Percentiles rank a stretch among this genome's conserved stretches.
Conservation (phyloP, 225 moss, liverwort and hornwort species). For the Rhytidiadelphus loreus region DNA sequence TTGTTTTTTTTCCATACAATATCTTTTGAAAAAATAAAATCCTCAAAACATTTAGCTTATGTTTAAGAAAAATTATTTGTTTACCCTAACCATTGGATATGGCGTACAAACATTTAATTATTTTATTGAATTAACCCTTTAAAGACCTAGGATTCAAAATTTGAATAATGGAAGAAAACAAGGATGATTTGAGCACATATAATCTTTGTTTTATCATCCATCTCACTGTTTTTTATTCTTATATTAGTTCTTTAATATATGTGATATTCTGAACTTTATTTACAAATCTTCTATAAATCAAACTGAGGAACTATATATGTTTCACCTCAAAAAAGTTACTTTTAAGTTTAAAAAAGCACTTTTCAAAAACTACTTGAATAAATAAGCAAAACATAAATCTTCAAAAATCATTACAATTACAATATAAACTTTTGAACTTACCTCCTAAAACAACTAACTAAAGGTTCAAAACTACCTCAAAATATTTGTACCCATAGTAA, state of each 20-base stretch:
- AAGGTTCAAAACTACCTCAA: too few relatives aligned
- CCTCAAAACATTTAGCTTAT: background rate
- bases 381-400: background rate
- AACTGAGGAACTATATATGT: background rate
- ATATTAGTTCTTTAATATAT: background rate
- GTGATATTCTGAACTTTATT: fast-evolving
- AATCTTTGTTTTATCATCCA: background rate
- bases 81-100: fast-evolving
- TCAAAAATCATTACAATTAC: background rate
- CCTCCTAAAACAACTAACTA: background rate
- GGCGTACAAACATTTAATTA: background rate
- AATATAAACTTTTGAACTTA: background rate
- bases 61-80: background rate
- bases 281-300: background rate
- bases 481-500: background rate
- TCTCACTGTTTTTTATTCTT: background rate
- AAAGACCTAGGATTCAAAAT: background rate
- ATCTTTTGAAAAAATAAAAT: background rate
- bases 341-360: background rate
- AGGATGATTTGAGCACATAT: fast-evolving
- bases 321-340: fast-evolving
- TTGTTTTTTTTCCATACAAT: fast-evolving
- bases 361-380: background rate
- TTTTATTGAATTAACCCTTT: background rate
- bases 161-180: background rate